phyloP scores from a whole-genome alignment of 768 basidiomycete genomes.

The Suillus subalutaceus region DNA sequence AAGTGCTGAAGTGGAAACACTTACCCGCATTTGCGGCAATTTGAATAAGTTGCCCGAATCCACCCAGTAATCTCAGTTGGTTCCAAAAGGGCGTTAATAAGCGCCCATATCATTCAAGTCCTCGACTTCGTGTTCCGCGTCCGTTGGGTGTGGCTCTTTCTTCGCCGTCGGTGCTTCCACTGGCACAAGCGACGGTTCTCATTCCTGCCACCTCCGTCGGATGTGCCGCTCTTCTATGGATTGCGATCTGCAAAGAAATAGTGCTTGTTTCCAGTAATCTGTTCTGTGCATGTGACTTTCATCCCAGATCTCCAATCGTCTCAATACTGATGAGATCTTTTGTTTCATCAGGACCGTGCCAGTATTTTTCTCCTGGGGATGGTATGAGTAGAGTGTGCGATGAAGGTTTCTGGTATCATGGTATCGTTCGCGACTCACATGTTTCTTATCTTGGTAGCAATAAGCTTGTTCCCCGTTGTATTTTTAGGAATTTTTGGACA shows the following conservation, averaged over 20 bases:
- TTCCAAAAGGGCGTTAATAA: background rate
- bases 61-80: background rate
- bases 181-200: constrained; percentile 5
- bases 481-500: background rate
- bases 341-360: constrained; percentile 32
- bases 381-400: background rate
- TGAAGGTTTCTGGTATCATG: background rate
- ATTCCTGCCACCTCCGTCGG: constrained; percentile 5
- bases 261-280: background rate
- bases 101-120: background rate
- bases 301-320: background rate
- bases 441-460: background rate
- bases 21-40: background rate
- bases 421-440: background rate
- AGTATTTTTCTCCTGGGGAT: constrained; percentile 36
- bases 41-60: background rate
- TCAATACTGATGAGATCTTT: background rate
- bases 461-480: background rate
- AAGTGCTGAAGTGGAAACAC: background rate
- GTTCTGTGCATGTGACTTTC: background rate
- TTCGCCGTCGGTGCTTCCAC: constrained; percentile 4
- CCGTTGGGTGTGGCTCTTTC: background rate
- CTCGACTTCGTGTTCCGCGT: background rate
- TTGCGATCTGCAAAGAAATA: background rate
- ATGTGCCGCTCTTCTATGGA: background rate